Conservation (phyloP, 805 yeast species). For the Starmerella vaccinii region DNA sequence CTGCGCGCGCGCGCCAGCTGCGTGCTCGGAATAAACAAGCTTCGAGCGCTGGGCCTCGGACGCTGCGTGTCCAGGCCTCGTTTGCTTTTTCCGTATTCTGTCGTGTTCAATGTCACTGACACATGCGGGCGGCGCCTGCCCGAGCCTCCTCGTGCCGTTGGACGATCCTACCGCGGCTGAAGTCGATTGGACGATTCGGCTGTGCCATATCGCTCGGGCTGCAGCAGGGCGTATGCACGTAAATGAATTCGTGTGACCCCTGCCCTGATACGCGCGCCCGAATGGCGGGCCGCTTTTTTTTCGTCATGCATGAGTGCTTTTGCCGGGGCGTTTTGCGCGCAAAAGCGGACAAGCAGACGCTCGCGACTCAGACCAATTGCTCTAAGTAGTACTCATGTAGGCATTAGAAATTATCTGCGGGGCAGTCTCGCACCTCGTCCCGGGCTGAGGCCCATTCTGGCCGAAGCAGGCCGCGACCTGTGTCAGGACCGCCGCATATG, state of each 20-base stretch:
- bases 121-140: not conserved
- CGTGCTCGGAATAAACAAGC: not conserved
- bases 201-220: not conserved
- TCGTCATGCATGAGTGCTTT: too few relatives aligned
- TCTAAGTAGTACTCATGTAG: too few relatives aligned
- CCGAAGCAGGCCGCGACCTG: not conserved
- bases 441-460: not conserved
- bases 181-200: not conserved
- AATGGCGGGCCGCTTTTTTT: too few relatives aligned
- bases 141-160: not conserved
- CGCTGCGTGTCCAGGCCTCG: too few relatives aligned
- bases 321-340: too few relatives aligned
- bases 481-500: not conserved
- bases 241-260: not conserved
- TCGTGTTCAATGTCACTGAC: not conserved
- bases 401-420: too few relatives aligned
- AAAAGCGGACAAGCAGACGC: too few relatives aligned
- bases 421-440: too few relatives aligned
- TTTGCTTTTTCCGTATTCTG: not conserved
- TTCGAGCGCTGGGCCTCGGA: too few relatives aligned
- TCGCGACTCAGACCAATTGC: too few relatives aligned
- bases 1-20: not conserved
- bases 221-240: constrained; percentile 1
- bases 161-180: not conserved
- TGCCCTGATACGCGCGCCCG: not conserved